Evolutionary conservation across 371 early-diverging fungal species (phyloP), one percentile per base, ranked within the genome.

Genomic region (Mortierella sp.): DNA sequence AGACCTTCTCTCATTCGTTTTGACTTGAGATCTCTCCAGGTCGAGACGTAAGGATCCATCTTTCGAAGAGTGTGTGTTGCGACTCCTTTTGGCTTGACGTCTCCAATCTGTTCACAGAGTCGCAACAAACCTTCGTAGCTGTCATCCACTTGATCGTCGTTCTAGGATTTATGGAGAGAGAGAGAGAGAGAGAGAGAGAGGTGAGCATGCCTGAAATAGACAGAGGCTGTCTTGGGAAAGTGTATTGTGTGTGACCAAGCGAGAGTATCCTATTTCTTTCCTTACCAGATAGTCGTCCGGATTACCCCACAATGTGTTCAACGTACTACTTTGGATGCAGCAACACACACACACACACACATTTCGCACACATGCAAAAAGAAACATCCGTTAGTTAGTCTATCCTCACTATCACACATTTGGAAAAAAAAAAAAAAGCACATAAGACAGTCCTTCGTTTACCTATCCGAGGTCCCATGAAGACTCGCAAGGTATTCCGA

Each of bases 101-200:
- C 64, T 11, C 70, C 70, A 45, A 70, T 70, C 26, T 52, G 63
- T 59, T 70, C 70, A 16, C 70, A 19, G 5, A 70, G 60, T 37
- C 64, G 46, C 59, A 70, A 52, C n/a, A 70, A 46, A 4, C 70
- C 70, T n/a, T 70, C 70, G 28, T 70, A 70, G 19, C 70, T 70
- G 48, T 70, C 64, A 21, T 70, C 70, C 47, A 70, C 70, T 26
- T 70, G 70, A 43, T 70, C 70, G 19, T 70, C 70, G 50, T 63
- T 25, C 70, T 70, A 28, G 37, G 5, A 37, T 37, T 50, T n/a
- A 14, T 7, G 50, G 14, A 50, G 2, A 3, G 43, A 60, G 45
- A 52, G 18, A 44, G 26, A n/a, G 15, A 23, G 11, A 60, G 45
- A 51, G 19, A 3, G 37, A 37, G 50, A 50, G 21, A 6, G 21